Percentiles rank a stretch among this genome's conserved stretches.
These are phyloP conservation scores for Cystofilobasidium macerans DNA, from an alignment of 768 basidiomycete genomes.

Conservation along the genomic window DNA sequence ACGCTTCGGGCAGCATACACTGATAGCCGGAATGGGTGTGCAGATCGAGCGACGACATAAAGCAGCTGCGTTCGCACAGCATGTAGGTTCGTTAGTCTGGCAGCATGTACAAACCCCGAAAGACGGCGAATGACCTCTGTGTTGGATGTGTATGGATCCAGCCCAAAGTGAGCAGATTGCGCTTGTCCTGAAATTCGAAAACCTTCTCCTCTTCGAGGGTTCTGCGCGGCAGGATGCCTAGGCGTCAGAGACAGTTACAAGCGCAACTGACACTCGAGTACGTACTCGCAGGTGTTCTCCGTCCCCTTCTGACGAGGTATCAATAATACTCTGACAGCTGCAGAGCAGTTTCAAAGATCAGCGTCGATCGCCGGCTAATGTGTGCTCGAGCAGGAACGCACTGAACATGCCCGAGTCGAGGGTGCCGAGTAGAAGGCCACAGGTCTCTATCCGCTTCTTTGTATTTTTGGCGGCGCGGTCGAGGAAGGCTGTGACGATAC, in stretches of 20 bases:
- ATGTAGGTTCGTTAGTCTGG: too few species aligned
- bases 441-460: constrained; percentile 66
- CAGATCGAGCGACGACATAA: constrained; percentile 77
- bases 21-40: constrained; percentile 88
- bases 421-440: constrained; percentile 71
- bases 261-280: background rate
- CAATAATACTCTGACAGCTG: constrained; percentile 61
- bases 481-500: constrained; percentile 63
- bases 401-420: constrained; percentile 21
- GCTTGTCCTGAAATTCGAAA: constrained; percentile 68
- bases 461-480: constrained; percentile 71
- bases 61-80: too few species aligned
- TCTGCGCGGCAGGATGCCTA: constrained; percentile 34
- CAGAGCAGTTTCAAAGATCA: background rate
- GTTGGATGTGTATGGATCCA: constrained; percentile 94
- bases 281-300: constrained; percentile 57
- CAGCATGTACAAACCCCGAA: too few species aligned
- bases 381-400: constrained; percentile 1
- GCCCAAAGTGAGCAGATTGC: constrained; percentile 72
- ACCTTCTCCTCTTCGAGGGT: constrained; percentile 86
- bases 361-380: background rate
- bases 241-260: too few species aligned
- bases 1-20: constrained; percentile 78
- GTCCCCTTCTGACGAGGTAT: constrained; percentile 83
- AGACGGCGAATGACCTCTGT: constrained; percentile 42